These are phyloP conservation scores for Xylaria longipes DNA, from an alignment of 495 filamentous ascomycete species.

Conservation along the genomic window DNA sequence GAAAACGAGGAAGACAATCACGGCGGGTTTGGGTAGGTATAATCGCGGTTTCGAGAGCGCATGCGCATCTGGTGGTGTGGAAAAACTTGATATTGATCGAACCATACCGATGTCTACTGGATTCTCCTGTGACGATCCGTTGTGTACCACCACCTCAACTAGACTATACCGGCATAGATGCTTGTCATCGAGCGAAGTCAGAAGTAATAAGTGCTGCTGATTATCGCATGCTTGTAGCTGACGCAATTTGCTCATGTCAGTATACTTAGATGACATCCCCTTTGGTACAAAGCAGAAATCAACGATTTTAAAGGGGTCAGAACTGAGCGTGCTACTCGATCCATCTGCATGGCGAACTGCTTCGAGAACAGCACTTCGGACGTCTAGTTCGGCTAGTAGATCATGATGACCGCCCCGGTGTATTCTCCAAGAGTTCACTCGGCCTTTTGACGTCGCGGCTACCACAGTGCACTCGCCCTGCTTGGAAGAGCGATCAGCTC, in stretches of 20 bases:
- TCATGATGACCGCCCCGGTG: constrained; percentile 78
- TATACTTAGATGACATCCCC: constrained; percentile 48
- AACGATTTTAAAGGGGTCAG: constrained; percentile 54
- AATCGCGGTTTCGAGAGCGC: constrained; percentile 65
- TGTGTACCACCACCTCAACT: constrained; percentile 51
- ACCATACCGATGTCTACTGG: constrained; percentile 56
- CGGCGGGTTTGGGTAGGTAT: constrained; percentile 75
- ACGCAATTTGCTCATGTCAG: constrained; percentile 50
- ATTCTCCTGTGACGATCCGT: constrained; percentile 33
- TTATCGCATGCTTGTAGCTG: constrained; percentile 48
- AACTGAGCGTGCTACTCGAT: constrained; percentile 27
- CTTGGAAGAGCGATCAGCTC: constrained; percentile 68
- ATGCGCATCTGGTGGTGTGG: constrained; percentile 48
- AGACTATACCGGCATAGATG: constrained; percentile 48
- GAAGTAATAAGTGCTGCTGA: constrained; percentile 53
- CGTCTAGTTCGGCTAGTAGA: constrained; percentile 54
- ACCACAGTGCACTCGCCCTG: constrained; percentile 86
- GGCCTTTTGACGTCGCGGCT: constrained; percentile 73
- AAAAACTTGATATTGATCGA: constrained; percentile 69
- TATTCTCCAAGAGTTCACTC: constrained; percentile 83
- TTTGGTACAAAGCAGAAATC: constrained; percentile 57
- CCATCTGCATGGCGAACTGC: constrained; percentile 44
- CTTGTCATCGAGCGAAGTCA: constrained; percentile 45
- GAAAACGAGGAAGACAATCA: constrained; percentile 84
- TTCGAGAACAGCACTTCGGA: constrained; percentile 42